Evolutionary conservation across 306 rosid genomes (phyloP), one percentile per base, ranked within the genome.

Genomic region (Vachellia pachyceras): DNA sequence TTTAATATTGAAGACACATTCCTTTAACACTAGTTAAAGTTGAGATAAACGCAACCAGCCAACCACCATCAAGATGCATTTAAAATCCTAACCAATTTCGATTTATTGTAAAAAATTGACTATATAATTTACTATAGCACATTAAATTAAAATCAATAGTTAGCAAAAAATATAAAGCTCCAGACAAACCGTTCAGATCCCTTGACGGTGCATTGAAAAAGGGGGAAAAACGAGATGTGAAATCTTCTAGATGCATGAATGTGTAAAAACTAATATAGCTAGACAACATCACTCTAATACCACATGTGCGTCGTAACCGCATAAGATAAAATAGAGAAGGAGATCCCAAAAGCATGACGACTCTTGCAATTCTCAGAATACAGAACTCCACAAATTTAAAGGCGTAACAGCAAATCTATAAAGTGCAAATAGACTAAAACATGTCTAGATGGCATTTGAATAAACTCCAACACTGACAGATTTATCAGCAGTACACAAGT

Each of bases 401-500:
- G 45, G 54, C n/a, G 25, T 9, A 10, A 76, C 72, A 76, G 10
- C 40, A n/a, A 66, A 23, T 8, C 52, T 42, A 29, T 72, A 29
- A 12, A 46, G 40, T 40, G 10, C 68, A 78, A 50, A 5, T 10
- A 25, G 71, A 65, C 39, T 12, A 61, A 22, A 76, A 37, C 22
- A 52, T 15, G 23, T 81, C 49, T 29, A n/a, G 4, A 82, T 20
- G 5, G 17, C 39, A 47, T 23, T 77, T 5, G 37, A 47, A 17
- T 22, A 50, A 35, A 18, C 60, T 14, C 11, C 23, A 84, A 52
- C 13, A 33, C 52, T 37, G 52, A 66, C 46, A 46, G 58, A 74
- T 57, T 44, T 57, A 35, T 25, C 73, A 73, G 18, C 69, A 40
- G 29, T 12, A 33, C 52, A 66, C 2, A 67, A 29, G 81, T 84